Base-by-base conservation (phyloP, 2,329 filamentous ascomycete genomes). In the Penicillium sp. region DNA sequence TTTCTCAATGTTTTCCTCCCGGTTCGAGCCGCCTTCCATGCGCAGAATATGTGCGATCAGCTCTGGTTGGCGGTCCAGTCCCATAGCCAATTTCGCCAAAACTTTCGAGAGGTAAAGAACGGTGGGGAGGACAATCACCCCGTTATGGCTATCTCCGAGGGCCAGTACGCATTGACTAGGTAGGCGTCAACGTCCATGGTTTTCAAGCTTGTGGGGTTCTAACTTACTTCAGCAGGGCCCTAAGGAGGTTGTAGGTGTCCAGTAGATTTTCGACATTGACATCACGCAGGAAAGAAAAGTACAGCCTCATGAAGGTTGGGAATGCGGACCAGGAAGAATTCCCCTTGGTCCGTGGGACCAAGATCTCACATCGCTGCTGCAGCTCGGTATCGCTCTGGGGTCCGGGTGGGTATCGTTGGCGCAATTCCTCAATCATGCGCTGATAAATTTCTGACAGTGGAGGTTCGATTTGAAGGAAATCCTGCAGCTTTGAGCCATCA, bases 21-120 rank as follows among this genome's bases (percentile, higher is more conserved):
- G 80, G 14, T 84, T 79, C 13, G 75, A 68, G 31, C 74, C 70
- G 46, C 69, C 68, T 57, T 75, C 73, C 55, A 69, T 64, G 54
- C 72, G 73, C 44, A 77, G 66, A n/a, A 92, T 77, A 65, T 86
- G 83, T 37, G 85, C 83, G 49, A 90, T 88, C 46, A 97, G 79
- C 59, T 95, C 88, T 0, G 92, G 92, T 53, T 86, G 85, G 61
- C 88, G 89, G 72, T 93, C 91, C 39, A 97, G 82, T 51, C 86
- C 89, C 79, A 96, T 91, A 26, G 93, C 93, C 55, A 97, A 83
- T 63, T 88, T 87, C 9, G 91, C 89, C 24, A 97, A 84, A 8
- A 91, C 86, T 64, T 89, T 86, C 31, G 90, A 93, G 52, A 96
- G 84, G 29, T 89, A 89, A 66, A 96, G 87, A 70, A 91, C 90